Conservation (phyloP, 441 rosid species). For the Pelargonium cotyledonis region DNA sequence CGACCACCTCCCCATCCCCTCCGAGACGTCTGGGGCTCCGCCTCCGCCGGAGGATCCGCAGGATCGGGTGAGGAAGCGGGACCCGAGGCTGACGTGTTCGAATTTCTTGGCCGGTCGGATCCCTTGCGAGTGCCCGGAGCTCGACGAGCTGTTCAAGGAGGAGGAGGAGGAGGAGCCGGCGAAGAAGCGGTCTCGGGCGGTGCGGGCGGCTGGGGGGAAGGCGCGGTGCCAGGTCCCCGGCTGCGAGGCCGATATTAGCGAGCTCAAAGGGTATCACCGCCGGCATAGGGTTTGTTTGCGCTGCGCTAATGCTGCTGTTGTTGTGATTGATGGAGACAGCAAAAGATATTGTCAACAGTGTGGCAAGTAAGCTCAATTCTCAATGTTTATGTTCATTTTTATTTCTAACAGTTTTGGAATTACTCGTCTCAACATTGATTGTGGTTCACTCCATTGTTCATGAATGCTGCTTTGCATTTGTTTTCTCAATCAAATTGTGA, state of each 20-base stretch:
- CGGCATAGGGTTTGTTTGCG: conserved; percentile 84
- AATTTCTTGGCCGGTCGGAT: conserved; percentile 70
- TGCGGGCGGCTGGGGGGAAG: conserved; percentile 29
- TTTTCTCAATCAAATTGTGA: too few relatives aligned
- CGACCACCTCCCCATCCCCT: conserved; percentile 39
- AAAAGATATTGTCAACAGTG: conserved; percentile 99
- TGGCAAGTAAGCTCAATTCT: conserved; percentile 59
- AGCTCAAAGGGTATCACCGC: conserved; percentile 88
- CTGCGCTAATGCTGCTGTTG: conserved; percentile 66
- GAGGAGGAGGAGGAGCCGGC: conserved; percentile 41
- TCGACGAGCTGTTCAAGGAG: conserved; percentile 57
- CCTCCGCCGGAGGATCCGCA: conserved; percentile 17
- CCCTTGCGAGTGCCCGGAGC: conserved; percentile 90
- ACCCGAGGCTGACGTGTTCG: conserved; percentile 75
- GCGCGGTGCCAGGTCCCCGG: conserved; percentile 69
- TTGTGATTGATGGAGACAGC: conserved; percentile 53
- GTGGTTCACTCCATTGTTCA: too few relatives aligned
- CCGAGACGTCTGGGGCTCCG: conserved; percentile 25
- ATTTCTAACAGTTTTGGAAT: too few relatives aligned
- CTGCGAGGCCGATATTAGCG: conserved; percentile 75
- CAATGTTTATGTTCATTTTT: not conserved
- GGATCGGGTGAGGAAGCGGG: conserved; percentile 76
- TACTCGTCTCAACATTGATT: too few relatives aligned
- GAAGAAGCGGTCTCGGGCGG: conserved; percentile 53
- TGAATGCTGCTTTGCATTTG: too few relatives aligned